phyloP scores from a whole-genome alignment of 176 grass and related monocot genomes.

The Eremochloa ophiuroides region DNA sequence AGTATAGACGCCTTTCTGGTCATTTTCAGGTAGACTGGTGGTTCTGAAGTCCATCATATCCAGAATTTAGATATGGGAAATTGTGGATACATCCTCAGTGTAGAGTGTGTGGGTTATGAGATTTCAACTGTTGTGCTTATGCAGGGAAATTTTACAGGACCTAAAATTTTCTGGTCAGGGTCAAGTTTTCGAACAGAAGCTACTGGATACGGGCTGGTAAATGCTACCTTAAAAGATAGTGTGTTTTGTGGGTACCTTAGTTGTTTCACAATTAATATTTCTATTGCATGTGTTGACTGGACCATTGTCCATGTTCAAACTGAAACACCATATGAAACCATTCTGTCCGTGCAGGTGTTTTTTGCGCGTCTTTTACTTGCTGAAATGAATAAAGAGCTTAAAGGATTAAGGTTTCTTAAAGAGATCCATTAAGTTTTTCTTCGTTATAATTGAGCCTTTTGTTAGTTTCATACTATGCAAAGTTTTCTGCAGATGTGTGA shows the following conservation, averaged over 20 bases:
- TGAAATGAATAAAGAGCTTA: constrained; percentile 99
- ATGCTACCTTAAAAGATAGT: constrained; percentile 29
- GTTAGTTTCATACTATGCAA: constrained; percentile 15
- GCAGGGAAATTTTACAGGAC: constrained; percentile 99
- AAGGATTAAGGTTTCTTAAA: constrained; percentile 80
- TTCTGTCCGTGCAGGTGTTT: constrained; percentile 62
- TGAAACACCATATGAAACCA: background rate
- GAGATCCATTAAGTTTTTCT: constrained; percentile 25
- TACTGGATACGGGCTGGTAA: constrained; percentile 98
- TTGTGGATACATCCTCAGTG: background rate
- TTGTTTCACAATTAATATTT: constrained; percentile 22
- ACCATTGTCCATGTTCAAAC: background rate
- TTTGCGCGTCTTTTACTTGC: constrained; percentile 97
- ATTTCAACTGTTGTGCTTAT: constrained; percentile 62
- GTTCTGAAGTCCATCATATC: constrained; percentile 15
- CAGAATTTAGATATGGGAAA: background rate
- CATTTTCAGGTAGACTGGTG: constrained; percentile 82
- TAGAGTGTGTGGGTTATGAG: background rate
- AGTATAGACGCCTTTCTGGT: constrained; percentile 90
- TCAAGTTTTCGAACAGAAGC: constrained; percentile 98
- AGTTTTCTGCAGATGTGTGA: constrained; percentile 66
- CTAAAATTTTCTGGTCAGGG: constrained; percentile 98
- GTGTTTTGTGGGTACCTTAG: background rate
- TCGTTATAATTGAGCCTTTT: constrained; percentile 16
- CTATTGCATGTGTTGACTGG: background rate